These are phyloP conservation scores for Syzygium aromaticum DNA, from an alignment of 345 rosid genomes.

Conservation along the genomic window DNA sequence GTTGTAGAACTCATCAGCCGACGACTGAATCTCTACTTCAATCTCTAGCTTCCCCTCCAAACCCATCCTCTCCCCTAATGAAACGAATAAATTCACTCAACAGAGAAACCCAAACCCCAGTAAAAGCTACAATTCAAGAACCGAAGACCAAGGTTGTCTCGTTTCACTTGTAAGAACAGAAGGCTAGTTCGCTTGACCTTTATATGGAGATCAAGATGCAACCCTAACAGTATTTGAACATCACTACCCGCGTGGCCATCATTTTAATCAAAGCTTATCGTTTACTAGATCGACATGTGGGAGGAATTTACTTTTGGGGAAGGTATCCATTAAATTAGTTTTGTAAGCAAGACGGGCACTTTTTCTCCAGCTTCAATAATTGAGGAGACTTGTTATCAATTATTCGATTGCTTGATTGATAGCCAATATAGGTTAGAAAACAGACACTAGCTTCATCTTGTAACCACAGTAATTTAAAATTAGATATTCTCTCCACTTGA, in stretches of 20 bases:
- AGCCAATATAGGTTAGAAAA: neutral
- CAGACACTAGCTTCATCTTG: no score
- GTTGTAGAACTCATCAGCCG: neutral
- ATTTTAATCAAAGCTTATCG: neutral
- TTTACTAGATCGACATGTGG: neutral
- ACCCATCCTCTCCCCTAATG: neutral
- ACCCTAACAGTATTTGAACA: neutral
- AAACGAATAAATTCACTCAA: neutral
- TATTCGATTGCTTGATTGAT: no score
- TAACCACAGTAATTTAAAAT: no score
- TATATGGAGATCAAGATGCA: neutral
- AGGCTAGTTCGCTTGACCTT: neutral
- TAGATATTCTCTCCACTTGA: neutral
- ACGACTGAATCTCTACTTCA: neutral
- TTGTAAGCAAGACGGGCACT: neutral
- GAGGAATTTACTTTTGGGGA: neutral
- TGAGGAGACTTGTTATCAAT: neutral
- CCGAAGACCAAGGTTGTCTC: neutral
- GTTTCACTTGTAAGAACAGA: neutral
- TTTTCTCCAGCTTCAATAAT: neutral
- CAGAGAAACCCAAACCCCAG: neutral
- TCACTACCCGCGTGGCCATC: neutral
- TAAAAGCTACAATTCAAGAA: neutral
- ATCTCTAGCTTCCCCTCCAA: neutral
- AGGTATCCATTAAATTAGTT: neutral